A percentile compares a stretch with the other conserved stretches of the same genome.
phyloP scores from a whole-genome alignment of 495 filamentous ascomycete species.

The Podospora pseudopauciseta region DNA sequence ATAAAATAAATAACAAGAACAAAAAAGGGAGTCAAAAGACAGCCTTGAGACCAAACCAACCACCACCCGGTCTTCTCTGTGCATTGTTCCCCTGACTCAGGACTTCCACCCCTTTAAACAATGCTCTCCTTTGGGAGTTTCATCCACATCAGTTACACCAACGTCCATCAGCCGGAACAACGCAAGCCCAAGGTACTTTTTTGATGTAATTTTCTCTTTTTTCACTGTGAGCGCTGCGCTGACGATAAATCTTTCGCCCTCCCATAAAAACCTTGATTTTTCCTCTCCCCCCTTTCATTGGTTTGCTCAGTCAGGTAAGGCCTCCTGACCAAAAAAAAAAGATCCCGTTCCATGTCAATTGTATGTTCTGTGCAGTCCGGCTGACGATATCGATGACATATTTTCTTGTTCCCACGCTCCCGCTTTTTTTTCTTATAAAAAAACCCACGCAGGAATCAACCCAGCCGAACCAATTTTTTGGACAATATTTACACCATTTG shows the following conservation, averaged over 20 bases:
- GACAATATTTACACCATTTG: slow-evolving; percentile 38
- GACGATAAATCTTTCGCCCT: not conserved
- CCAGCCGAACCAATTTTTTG: not conserved
- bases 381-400: not conserved
- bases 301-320: not conserved
- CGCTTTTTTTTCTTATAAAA: not conserved
- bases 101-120: not conserved
- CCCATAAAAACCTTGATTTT: not conserved
- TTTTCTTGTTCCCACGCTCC: not conserved
- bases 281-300: not conserved
- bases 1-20: not conserved
- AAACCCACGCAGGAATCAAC: not conserved
- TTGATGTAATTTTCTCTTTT: not conserved
- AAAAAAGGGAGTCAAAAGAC: not conserved
- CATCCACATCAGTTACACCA: not conserved
- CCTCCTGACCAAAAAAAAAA: not conserved
- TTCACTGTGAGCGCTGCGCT: not conserved
- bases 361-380: not conserved
- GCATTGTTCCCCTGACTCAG: not conserved
- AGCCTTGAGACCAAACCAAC: not conserved
- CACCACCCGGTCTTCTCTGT: not conserved
- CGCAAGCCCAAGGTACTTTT: not conserved
- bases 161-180: not conserved
- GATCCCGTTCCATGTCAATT: not conserved
- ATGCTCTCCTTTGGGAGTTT: not conserved